Evolutionary conservation across 2,329 filamentous ascomycete genomes (phyloP).

Genomic region (Colletotrichum salicis): DNA sequence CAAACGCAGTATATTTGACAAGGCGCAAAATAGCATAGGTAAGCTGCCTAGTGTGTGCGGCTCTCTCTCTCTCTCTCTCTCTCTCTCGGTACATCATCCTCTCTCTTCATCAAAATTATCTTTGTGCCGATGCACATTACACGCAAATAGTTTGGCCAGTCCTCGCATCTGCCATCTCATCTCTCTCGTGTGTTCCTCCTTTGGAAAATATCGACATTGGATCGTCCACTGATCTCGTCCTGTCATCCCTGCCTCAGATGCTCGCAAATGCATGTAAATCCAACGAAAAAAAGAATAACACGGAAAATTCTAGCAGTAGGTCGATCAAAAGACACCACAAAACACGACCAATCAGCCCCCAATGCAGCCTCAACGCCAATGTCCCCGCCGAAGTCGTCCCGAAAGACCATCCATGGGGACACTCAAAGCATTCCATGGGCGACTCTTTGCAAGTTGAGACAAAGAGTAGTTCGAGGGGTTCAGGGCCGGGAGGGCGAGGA

Average conservation of each 20-base stretch:
- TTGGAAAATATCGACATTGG: constrained; percentile 9
- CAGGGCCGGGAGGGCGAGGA: neutral
- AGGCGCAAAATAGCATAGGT: constrained; percentile 21
- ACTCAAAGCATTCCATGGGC: neutral
- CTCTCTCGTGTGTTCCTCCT: constrained; percentile 19
- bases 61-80: constrained; percentile 17
- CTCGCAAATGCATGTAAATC: constrained; percentile 27
- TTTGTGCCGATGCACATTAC: constrained; percentile 1
- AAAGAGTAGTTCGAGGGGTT: neutral
- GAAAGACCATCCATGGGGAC: constrained; percentile 1
- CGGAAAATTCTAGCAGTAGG: constrained; percentile 22
- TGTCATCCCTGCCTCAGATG: constrained; percentile 19
- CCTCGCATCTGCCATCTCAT: constrained; percentile 16
- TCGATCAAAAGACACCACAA: constrained; percentile 3
- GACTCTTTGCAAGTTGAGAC: neutral
- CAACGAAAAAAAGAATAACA: constrained; percentile 5
- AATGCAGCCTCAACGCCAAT: constrained; percentile 34
- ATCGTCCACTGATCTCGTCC: constrained; percentile 15
- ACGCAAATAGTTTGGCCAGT: constrained; percentile 4
- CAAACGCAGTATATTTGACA: constrained; percentile 33
- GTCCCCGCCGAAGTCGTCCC: neutral
- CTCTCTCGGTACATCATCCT: constrained; percentile 17
- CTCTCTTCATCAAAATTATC: constrained; percentile 20
- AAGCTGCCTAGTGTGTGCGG: constrained; percentile 16
- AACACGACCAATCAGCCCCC: constrained; percentile 19